A percentile compares a stretch with the other conserved stretches of the same genome.
phyloP scores from a whole-genome alignment of 106 monocot species.

The Ottelia alismoides region DNA sequence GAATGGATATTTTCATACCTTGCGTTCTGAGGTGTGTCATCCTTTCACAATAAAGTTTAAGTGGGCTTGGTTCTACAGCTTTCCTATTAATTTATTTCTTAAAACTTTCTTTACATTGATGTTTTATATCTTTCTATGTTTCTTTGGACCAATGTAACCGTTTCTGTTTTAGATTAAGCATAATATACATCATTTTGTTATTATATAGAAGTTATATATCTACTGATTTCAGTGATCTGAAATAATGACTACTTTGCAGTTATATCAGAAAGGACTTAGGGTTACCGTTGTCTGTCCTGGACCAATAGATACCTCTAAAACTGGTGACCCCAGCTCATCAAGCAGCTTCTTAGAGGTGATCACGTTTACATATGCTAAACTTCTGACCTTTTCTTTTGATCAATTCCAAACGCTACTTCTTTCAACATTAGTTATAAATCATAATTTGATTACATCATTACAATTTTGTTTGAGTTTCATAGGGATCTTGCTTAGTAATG shows the following conservation, averaged over 20 bases:
- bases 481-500: too few species aligned
- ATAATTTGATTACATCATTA: not conserved
- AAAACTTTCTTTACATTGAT: too few species aligned
- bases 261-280: constrained; percentile 69
- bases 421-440: not conserved
- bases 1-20: constrained; percentile 86
- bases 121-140: too few species aligned
- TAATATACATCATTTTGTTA: too few species aligned
- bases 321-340: too few species aligned
- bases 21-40: constrained; percentile 63
- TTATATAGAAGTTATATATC: too few species aligned
- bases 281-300: constrained; percentile 92
- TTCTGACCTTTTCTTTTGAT: not conserved
- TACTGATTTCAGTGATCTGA: too few species aligned
- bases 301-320: constrained; percentile 55
- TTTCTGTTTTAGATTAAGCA: too few species aligned
- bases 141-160: too few species aligned
- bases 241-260: constrained; percentile 30
- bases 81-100: too few species aligned
- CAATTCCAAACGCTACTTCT: not conserved
- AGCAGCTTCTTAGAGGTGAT: constrained; percentile 60
- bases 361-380: not conserved
- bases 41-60: too few species aligned
- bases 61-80: too few species aligned
- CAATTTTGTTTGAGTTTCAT: not conserved